Percentiles rank a stretch among this genome's conserved stretches.
phyloP scores from a whole-genome alignment of 768 basidiomycete genomes.

The Chlorophyllum brunneum region DNA sequence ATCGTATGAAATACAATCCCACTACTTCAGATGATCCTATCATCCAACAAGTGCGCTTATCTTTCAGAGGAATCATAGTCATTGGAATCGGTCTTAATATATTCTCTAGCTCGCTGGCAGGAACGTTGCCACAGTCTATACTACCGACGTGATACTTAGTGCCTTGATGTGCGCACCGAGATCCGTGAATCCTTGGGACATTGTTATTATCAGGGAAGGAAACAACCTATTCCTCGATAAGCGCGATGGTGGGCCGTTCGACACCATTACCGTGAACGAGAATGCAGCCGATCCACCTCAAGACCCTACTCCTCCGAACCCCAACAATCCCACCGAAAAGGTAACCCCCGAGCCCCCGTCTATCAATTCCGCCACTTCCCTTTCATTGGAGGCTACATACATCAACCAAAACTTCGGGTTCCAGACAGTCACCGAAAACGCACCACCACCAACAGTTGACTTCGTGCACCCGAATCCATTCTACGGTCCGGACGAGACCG shows the following conservation, averaged over 20 bases:
- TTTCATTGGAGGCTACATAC: constrained; percentile 96
- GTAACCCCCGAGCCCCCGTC: constrained; percentile 65
- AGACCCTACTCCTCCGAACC: constrained; percentile 74
- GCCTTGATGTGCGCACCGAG: constrained; percentile 95
- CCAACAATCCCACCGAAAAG: constrained; percentile 74
- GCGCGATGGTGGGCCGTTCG: constrained; percentile 94
- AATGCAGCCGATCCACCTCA: constrained; percentile 94
- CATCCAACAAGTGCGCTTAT: constrained; percentile 73
- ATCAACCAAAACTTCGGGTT: constrained; percentile 99
- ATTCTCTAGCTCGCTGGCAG: constrained; percentile 65
- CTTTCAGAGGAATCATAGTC: neutral
- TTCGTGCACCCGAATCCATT: constrained; percentile 92
- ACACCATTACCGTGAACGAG: constrained; percentile 98
- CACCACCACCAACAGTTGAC: constrained; percentile 60
- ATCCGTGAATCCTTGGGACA: constrained; percentile 98
- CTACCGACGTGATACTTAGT: constrained; percentile 92
- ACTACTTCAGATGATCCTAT: constrained; percentile 98
- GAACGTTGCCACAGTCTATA: constrained; percentile 82
- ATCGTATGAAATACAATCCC: constrained; percentile 95
- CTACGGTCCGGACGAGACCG: constrained; percentile 89
- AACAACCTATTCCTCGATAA: constrained; percentile 96
- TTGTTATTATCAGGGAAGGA: constrained; percentile 91
- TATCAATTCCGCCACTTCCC: constrained; percentile 90
- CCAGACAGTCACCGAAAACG: constrained; percentile 82
- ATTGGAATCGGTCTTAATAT: constrained; percentile 9